Percentiles rank a stretch among this genome's conserved stretches.
Conservation (phyloP, 345 rosid genomes). For the Ailanthus altissimus region DNA sequence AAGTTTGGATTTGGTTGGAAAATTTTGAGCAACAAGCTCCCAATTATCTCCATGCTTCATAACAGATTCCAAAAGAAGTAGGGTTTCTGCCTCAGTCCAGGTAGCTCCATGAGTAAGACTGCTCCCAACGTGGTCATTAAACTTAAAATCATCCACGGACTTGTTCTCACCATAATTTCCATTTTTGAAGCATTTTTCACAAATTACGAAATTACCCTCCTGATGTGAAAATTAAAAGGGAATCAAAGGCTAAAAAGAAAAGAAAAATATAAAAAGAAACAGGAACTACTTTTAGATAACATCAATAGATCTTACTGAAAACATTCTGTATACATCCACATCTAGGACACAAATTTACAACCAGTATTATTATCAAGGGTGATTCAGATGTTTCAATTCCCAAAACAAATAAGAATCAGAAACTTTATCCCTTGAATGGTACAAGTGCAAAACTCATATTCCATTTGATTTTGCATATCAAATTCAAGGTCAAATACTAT, state of each 20-base stretch:
- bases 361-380: neutral
- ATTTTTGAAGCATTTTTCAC: constrained; percentile 62
- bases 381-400: neutral
- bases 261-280: neutral
- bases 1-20: constrained; percentile 66
- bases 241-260: neutral
- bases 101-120: constrained; percentile 34
- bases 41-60: constrained; percentile 83
- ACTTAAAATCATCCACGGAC: constrained; percentile 56
- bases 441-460: neutral
- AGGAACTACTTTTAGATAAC: neutral
- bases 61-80: constrained; percentile 77
- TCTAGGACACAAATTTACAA: neutral
- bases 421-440: neutral
- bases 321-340: neutral
- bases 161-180: constrained; percentile 65
- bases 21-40: constrained; percentile 85
- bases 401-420: neutral
- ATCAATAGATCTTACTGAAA: neutral
- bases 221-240: constrained; percentile 12
- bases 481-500: neutral
- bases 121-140: constrained; percentile 33
- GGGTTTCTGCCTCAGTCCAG: constrained; percentile 89
- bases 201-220: constrained; percentile 53
- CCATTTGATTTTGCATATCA: neutral